Conservation (phyloP, 2,329 filamentous ascomycete genomes). For the Fusarium sp. region DNA sequence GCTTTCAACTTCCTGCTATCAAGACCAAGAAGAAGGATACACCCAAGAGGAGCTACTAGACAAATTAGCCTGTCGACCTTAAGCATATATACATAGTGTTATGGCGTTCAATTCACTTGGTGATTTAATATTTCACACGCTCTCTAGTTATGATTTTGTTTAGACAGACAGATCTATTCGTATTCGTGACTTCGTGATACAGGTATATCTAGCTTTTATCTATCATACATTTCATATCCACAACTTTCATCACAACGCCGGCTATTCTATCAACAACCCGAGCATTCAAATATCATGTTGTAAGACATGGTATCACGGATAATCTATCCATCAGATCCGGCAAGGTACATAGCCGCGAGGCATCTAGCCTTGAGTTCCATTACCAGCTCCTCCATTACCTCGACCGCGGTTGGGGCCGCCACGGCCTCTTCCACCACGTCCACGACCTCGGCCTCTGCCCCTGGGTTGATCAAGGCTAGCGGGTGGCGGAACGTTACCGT, state of each 20-base stretch:
- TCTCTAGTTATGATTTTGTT: neutral
- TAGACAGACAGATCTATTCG: slow-evolving; percentile 15
- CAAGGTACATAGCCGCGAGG: slow-evolving; percentile 5
- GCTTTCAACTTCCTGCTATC: slow-evolving; percentile 74
- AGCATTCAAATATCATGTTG: slow-evolving; percentile 17
- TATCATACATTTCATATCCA: slow-evolving; percentile 42
- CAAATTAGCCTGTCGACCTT: neutral
- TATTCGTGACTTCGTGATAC: slow-evolving; percentile 46
- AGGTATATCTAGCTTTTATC: slow-evolving; percentile 39
- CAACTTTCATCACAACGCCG: slow-evolving; percentile 16
- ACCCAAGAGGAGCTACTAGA: slow-evolving; percentile 41
- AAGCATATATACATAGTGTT: slow-evolving; percentile 27
- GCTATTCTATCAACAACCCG: slow-evolving; percentile 16
- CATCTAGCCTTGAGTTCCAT: slow-evolving; percentile 42
- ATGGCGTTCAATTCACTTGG: slow-evolving; percentile 38
- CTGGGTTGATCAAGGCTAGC: slow-evolving; percentile 64
- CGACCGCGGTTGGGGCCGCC: slow-evolving; percentile 54
- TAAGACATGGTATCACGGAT: slow-evolving; percentile 15
- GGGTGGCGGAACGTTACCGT: slow-evolving; percentile 73
- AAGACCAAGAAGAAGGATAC: slow-evolving; percentile 67
- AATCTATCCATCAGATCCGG: slow-evolving; percentile 8
- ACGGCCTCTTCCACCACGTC: slow-evolving; percentile 57
- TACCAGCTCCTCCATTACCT: slow-evolving; percentile 45
- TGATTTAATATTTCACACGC: slow-evolving; percentile 1
- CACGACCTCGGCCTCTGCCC: slow-evolving; percentile 57